These are phyloP conservation scores for Orbilia javanica DNA, from an alignment of 2,329 filamentous ascomycete species.

Conservation along the genomic window DNA sequence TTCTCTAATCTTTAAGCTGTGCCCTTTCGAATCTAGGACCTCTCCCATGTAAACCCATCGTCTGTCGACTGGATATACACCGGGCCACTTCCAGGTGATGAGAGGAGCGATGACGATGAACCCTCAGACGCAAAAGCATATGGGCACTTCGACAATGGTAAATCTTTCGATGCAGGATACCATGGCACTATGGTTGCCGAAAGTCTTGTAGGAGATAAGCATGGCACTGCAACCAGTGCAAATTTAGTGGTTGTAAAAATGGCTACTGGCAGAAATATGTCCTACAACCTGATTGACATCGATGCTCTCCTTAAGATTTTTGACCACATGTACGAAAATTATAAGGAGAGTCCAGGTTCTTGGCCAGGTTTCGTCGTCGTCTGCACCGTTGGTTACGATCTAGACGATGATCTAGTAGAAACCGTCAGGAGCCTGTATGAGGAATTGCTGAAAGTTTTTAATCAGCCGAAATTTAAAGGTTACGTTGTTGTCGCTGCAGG, in stretches of 20 bases:
- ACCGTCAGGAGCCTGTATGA: background rate
- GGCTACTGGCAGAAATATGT: background rate
- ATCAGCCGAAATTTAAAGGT: background rate
- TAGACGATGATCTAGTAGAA: background rate
- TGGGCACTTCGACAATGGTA: background rate
- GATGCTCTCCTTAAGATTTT: background rate
- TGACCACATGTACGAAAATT: conserved; percentile 2
- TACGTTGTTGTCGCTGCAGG: background rate
- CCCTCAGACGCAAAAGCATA: background rate
- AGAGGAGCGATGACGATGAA: background rate
- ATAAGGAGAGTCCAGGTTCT: background rate
- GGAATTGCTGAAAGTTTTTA: background rate
- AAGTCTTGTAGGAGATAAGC: background rate
- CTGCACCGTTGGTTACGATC: background rate
- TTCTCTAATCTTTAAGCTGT: too few relatives aligned
- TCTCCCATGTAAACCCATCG: background rate
- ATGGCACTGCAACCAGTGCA: background rate
- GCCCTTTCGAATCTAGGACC: background rate
- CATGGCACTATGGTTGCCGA: background rate
- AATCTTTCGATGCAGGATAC: background rate
- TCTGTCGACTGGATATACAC: conserved; percentile 8
- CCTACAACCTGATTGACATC: background rate
- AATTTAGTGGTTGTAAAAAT: background rate
- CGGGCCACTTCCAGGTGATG: conserved; percentile 1
- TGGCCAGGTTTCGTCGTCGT: background rate